Base-by-base conservation (phyloP, 23 red algal species). In the Gracilaria vermiculophylla region DNA sequence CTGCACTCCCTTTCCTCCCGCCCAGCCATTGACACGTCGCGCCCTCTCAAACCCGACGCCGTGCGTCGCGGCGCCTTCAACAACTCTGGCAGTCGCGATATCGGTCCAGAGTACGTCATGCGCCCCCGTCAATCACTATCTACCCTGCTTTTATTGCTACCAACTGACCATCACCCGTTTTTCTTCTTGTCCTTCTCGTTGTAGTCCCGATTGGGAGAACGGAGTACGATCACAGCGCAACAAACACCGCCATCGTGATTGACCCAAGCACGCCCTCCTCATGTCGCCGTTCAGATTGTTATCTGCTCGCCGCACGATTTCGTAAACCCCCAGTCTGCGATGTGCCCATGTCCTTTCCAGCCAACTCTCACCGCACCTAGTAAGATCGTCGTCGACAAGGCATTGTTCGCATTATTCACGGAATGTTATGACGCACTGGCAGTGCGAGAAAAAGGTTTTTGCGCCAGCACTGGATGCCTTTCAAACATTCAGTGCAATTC, bases 1-100 rank as follows among this genome's bases (percentile, higher is more conserved):
- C 21, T 70, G 33, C 64, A 70, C 13, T 70, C 64, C 15, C 35
- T 85, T 24, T 69, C 80, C 33, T 32, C 2, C 11, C 80, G 80
- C 64, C 57, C 62, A 9, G 17, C 34, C 34, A 90, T 90, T 74
- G 86, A 90, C 74, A 24, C 73, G 3, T 41, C 71, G 34, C 49
- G 60, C 16, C 86, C 86, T 3, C 73, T 90, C 55, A 78, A 78
- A 39, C 86, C 51, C 1, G 71, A 90, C 19, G 86, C 86, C 33
- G 56, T 80, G 19, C 86, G 86, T 32, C 86, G 86, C 41, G 86
- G 86, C 53, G 86, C 86, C 57, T 90, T 90, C 56, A 90, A 90
- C 56, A 90, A 90, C 75, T 80, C 73, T 34, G 86, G 86, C 44
- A 90, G 86, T 54, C 52, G 72, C 32, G 86, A 90, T 53, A 58